These are phyloP conservation scores for Gamarada debralockiae DNA, from an alignment of 495 filamentous ascomycete species.

Conservation along the genomic window DNA sequence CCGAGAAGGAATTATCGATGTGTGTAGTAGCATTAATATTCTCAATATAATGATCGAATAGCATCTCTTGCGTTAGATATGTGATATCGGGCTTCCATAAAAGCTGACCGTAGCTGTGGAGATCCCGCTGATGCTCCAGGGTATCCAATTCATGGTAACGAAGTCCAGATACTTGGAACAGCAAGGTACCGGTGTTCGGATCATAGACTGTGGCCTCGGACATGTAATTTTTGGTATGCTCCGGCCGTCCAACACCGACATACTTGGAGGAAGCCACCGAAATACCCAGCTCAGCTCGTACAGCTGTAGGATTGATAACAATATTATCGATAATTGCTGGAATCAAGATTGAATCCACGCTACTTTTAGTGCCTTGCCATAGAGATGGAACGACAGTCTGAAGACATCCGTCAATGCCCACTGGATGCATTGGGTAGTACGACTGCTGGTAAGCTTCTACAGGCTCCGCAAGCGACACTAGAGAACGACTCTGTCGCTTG, in stretches of 20 bases:
- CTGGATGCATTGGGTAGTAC: constrained; percentile 38
- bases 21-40: background rate
- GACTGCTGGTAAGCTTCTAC: constrained; percentile 28
- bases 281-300: background rate
- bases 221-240: constrained; percentile 13
- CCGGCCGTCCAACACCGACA: background rate
- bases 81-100: constrained; percentile 33
- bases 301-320: background rate
- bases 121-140: too few species aligned
- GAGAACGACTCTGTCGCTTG: background rate
- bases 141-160: constrained; percentile 10
- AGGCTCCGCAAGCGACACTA: constrained; percentile 4
- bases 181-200: constrained; percentile 13
- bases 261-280: background rate
- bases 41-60: constrained; percentile 17
- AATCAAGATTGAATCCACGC: constrained; percentile 1
- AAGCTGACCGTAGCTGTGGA: too few species aligned
- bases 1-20: too few species aligned
- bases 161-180: too few species aligned
- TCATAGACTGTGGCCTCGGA: constrained; percentile 20
- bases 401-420: constrained; percentile 32
- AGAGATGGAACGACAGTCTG: constrained; percentile 26
- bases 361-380: constrained; percentile 6
- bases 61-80: background rate
- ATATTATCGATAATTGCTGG: background rate